Conservation (phyloP, 768 basidiomycete genomes). For the Tulasnella sp. region DNA sequence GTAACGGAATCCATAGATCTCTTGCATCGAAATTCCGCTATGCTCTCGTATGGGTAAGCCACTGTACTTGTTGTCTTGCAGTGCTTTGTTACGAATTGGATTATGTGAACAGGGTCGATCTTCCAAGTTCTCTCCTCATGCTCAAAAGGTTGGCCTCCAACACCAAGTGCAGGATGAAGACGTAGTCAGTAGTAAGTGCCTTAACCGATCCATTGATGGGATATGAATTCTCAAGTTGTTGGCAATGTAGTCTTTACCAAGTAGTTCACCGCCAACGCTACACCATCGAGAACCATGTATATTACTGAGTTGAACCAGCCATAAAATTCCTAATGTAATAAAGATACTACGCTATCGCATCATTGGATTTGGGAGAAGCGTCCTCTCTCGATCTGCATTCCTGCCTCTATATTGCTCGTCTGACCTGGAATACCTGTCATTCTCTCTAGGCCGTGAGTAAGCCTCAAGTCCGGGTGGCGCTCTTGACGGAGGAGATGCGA, state of each 20-base stretch:
- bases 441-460: background rate
- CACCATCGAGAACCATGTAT: too few relatives aligned
- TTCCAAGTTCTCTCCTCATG: conserved; percentile 85
- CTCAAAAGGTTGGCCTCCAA: conserved; percentile 75
- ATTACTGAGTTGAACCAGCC: too few relatives aligned
- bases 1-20: conserved; percentile 84
- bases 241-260: conserved; percentile 11
- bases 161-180: conserved; percentile 82
- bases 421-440: background rate
- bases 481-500: background rate
- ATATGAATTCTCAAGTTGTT: background rate
- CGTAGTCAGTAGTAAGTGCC: conserved; percentile 67
- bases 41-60: conserved; percentile 74
- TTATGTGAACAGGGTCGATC: conserved; percentile 60
- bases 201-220: background rate
- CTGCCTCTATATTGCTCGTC: too few relatives aligned
- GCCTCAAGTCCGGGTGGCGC: background rate
- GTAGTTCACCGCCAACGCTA: too few relatives aligned
- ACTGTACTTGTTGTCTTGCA: background rate
- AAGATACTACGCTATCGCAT: background rate
- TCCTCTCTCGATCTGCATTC: too few relatives aligned
- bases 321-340: background rate
- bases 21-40: conserved; percentile 87
- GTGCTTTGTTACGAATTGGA: conserved; percentile 16
- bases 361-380: too few relatives aligned